Conservation (phyloP, 306 rosid genomes). For the Geum urbanum region DNA sequence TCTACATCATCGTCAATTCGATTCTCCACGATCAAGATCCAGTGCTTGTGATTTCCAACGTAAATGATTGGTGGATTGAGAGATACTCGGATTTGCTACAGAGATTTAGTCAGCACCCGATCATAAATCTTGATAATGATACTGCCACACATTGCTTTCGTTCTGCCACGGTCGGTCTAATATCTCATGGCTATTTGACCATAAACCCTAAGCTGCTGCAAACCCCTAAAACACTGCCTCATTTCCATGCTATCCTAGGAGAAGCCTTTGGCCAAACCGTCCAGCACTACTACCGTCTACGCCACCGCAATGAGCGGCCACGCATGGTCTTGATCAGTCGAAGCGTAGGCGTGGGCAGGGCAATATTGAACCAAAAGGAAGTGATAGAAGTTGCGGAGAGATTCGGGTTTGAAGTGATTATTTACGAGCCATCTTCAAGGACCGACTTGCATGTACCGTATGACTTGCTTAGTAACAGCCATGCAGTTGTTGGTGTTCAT, state of each 20-base stretch:
- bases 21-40: conserved; percentile 8
- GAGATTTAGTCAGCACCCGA: conserved; percentile 31
- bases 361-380: conserved; percentile 14
- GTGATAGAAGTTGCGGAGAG: conserved; percentile 15
- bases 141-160: conserved; percentile 44
- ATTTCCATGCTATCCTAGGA: conserved; percentile 35
- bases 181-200: conserved; percentile 39
- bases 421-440: not conserved
- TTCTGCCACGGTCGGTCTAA: conserved; percentile 37
- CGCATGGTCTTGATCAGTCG: conserved; percentile 13
- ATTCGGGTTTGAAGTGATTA: not conserved
- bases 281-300: not conserved
- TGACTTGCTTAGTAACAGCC: conserved; percentile 12
- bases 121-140: conserved; percentile 39
- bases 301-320: not conserved
- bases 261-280: conserved; percentile 22
- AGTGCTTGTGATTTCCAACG: conserved; percentile 36
- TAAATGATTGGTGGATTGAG: conserved; percentile 44
- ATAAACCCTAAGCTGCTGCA: conserved; percentile 25
- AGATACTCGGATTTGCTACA: conserved; percentile 29
- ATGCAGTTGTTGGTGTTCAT: conserved; percentile 11
- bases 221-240: conserved; percentile 13
- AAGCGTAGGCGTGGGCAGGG: conserved; percentile 4
- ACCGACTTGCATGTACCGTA: not conserved
- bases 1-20: conserved; percentile 33